These are phyloP conservation scores for Pythium vanterpoolii DNA, from an alignment of 352 stramenopile species.

Conservation along the genomic window DNA sequence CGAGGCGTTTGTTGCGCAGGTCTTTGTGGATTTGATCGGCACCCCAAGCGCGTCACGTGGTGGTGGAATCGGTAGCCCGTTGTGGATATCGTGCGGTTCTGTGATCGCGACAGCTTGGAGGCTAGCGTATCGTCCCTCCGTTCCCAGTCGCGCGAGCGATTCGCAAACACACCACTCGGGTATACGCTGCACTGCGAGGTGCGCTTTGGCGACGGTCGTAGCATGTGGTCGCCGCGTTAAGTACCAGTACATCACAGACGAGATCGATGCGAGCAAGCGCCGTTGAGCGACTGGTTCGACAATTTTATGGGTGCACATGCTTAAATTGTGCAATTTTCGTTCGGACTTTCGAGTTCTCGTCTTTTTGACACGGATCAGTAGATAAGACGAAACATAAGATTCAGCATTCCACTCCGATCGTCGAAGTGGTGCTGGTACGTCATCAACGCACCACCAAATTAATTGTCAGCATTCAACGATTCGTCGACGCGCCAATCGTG, in stretches of 20 bases:
- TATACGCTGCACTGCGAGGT: neutral
- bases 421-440: too few species aligned
- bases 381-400: too few species aligned
- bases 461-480: too few species aligned
- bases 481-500: too few species aligned
- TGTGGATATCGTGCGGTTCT: slow-evolving; percentile 6
- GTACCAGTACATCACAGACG: neutral
- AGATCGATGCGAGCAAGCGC: neutral
- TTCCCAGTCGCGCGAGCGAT: neutral
- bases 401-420: too few species aligned
- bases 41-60: neutral
- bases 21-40: slow-evolving; percentile 19
- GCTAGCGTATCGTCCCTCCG: neutral
- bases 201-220: neutral
- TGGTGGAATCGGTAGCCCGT: slow-evolving; percentile 16
- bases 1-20: slow-evolving; percentile 7
- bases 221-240: slow-evolving; percentile 4
- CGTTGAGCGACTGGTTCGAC: too few species aligned
- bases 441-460: too few species aligned
- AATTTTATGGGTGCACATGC: too few species aligned
- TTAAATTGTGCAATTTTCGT: too few species aligned
- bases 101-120: neutral
- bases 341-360: too few species aligned
- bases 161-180: neutral
- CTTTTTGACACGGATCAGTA: too few species aligned